phyloP scores from a whole-genome alignment of 805 yeast species.

The Wickerhamiella occidentalis region DNA sequence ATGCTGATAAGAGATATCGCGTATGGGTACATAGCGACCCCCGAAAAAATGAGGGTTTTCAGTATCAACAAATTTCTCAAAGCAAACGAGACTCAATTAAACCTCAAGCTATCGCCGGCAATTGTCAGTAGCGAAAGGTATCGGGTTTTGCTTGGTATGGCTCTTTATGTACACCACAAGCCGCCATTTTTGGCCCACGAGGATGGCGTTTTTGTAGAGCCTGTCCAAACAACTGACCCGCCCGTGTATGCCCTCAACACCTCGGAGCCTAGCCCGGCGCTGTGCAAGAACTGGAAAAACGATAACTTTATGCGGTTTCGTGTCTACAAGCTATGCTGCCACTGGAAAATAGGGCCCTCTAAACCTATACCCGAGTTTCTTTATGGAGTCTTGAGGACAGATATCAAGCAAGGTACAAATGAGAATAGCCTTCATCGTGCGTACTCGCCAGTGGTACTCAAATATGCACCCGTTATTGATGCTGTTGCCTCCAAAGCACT shows the following conservation, averaged over 20 bases:
- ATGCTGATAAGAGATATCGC: conserved; percentile 1
- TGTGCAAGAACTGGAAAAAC: neutral
- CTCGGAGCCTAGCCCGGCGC: neutral
- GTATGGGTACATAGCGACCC: conserved; percentile 5
- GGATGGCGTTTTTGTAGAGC: neutral
- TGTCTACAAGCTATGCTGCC: neutral
- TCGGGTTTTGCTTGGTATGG: neutral
- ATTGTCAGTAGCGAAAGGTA: neutral
- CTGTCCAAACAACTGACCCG: neutral
- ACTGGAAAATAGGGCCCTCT: neutral
- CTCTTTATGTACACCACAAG: neutral
- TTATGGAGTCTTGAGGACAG: conserved; percentile 1
- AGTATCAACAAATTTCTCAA: no score
- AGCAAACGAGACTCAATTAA: neutral
- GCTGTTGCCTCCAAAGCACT: conserved; percentile 1
- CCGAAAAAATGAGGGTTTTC: conserved; percentile 2
- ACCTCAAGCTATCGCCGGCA: neutral
- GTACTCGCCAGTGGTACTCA: conserved; percentile 1
- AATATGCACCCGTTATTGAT: neutral
- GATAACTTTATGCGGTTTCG: neutral
- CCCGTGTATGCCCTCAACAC: neutral
- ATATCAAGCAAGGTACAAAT: neutral
- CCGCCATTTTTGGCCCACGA: neutral
- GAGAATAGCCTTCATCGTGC: neutral
- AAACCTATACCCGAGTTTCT: neutral